A percentile compares a stretch with the other conserved stretches of the same genome.
Evolutionary conservation across 2,329 filamentous ascomycete genomes (phyloP).

Genomic region (Xylariaceae sp.): DNA sequence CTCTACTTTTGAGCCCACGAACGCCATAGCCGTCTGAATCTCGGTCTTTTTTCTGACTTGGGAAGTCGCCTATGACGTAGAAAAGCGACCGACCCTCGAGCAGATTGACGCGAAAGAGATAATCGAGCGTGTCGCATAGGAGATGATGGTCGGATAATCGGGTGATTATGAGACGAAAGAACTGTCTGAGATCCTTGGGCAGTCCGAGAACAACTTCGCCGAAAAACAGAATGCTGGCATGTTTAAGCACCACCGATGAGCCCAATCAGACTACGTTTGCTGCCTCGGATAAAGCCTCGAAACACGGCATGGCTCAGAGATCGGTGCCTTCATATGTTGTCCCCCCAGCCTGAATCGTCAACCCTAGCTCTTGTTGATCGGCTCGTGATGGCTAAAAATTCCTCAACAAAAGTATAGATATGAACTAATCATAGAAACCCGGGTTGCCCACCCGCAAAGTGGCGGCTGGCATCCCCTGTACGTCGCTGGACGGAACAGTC

Average conservation of each 20-base stretch:
- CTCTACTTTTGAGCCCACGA: not conserved
- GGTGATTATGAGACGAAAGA: conserved; percentile 1
- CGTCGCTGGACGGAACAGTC: not conserved
- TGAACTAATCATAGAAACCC: no score
- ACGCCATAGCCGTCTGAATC: not conserved
- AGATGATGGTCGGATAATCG: not conserved
- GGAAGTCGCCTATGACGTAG: not conserved
- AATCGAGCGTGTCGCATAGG: conserved; percentile 3
- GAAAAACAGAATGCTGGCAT: not conserved
- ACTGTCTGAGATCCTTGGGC: not conserved
- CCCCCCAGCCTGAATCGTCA: not conserved
- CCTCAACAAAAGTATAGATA: not conserved
- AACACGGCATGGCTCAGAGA: not conserved
- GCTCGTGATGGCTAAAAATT: not conserved
- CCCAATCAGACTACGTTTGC: not conserved
- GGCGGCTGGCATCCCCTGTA: not conserved
- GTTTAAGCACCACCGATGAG: not conserved
- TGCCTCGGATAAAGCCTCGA: not conserved
- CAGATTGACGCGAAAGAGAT: not conserved
- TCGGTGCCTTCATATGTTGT: not conserved
- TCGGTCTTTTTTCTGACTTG: not conserved
- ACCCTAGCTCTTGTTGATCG: not conserved
- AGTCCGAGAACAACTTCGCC: not conserved
- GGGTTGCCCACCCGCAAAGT: not conserved
- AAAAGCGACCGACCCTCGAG: not conserved